phyloP scores from a whole-genome alignment of 2,329 filamentous ascomycete genomes.

The Corynespora cassiicola region DNA sequence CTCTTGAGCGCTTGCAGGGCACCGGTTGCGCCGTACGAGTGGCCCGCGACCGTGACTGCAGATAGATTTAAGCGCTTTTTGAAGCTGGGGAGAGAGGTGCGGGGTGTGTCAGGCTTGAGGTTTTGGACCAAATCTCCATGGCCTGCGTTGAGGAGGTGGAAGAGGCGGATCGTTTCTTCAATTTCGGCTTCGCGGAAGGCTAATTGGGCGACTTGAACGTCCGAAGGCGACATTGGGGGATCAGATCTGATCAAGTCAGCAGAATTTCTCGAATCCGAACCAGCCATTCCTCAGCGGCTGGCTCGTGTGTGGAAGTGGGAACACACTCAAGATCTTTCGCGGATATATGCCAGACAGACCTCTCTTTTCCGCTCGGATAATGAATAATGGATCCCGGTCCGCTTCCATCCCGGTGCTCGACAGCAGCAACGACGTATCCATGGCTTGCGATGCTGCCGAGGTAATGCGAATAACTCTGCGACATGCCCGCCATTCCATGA shows the following conservation, averaged over 20 bases:
- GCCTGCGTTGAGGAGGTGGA: conserved; percentile 48
- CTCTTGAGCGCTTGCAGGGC: conserved; percentile 66
- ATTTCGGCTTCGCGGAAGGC: conserved; percentile 55
- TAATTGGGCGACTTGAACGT: conserved; percentile 51
- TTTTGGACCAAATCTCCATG: conserved; percentile 39
- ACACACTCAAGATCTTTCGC: conserved; percentile 39
- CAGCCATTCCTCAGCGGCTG: too few species aligned
- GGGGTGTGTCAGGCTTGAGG: conserved; percentile 57
- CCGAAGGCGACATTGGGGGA: conserved; percentile 37
- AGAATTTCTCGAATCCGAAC: too few species aligned
- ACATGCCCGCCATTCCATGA: conserved; percentile 54
- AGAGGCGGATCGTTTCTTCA: conserved; percentile 51
- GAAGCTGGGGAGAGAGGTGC: conserved; percentile 57
- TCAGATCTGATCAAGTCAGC: conserved; percentile 22
- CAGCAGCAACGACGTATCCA: conserved; percentile 53
- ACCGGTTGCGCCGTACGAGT: conserved; percentile 71
- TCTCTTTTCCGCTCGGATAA: conserved; percentile 36
- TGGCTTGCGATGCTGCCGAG: conserved; percentile 54
- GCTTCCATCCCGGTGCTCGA: conserved; percentile 57
- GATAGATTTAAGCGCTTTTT: conserved; percentile 60
- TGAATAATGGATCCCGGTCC: conserved; percentile 53
- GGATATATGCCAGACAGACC: conserved; percentile 46
- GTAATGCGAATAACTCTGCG: conserved; percentile 55
- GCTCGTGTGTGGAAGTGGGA: background rate
- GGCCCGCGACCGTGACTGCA: conserved; percentile 65